phyloP scores from a whole-genome alignment of 2,329 filamentous ascomycete species.

The Escovopsis sp. region DNA sequence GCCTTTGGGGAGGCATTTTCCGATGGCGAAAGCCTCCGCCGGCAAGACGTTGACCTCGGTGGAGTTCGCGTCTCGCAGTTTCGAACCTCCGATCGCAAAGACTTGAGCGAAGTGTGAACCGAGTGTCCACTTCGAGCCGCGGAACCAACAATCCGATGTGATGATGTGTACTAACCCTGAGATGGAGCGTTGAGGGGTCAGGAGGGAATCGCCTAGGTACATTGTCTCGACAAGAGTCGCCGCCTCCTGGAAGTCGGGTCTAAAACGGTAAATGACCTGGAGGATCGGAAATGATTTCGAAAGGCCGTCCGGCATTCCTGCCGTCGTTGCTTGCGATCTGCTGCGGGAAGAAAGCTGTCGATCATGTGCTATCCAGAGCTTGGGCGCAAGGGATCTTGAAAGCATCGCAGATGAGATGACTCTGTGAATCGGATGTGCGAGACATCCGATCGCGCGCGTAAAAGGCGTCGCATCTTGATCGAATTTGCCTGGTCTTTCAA shows the following conservation, averaged over 20 bases:
- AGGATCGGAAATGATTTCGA: conserved; percentile 1
- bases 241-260: no score
- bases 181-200: not conserved
- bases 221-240: not conserved
- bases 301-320: not conserved
- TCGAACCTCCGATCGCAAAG: not conserved
- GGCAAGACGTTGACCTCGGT: not conserved
- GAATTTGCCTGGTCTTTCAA: no score
- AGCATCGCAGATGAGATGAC: no score
- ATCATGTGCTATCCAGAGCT: no score
- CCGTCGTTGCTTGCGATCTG: not conserved
- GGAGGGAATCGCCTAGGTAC: not conserved
- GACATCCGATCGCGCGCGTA: no score
- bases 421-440: no score
- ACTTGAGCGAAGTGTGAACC: not conserved
- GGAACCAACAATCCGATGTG: not conserved
- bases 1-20: not conserved
- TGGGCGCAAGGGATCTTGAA: no score
- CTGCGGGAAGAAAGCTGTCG: no score
- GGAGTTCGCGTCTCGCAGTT: no score
- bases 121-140: not conserved
- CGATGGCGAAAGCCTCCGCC: not conserved
- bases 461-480: no score
- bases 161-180: not conserved
- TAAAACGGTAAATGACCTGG: not conserved